Base-by-base conservation (phyloP, 2,329 filamentous ascomycete species). In the Madurella fahalii region DNA sequence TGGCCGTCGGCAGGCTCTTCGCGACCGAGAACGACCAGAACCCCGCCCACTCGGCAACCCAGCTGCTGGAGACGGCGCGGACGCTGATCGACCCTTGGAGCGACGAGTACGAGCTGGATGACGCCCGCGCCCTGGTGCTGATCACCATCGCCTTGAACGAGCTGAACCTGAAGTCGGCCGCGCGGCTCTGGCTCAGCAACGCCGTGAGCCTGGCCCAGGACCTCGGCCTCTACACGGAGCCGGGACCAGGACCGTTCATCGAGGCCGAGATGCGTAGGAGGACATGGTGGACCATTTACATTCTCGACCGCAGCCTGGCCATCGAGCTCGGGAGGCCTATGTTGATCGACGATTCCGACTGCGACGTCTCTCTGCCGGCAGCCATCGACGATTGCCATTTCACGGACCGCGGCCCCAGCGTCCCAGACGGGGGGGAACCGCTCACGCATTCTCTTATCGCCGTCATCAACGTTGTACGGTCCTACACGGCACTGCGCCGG, bases 201-300 rank as follows among this genome's bases (percentile, higher is more conserved):
- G 87, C 91, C 0, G 84, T 95, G 18, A 81, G 89, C 47, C 85
- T 88, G 50, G 88, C 87, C 0, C 93, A 97, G 67, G 89, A 94
- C 61, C 77, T 96, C 44, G 89, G 89, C 0, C 76, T 97, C 9
- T 86, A 96, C 64, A 75, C 82, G 7, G 89, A 95, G 64, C 82
- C 83, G 1, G 86, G 86, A 0, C 79, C 85, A 0, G 90, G 86
- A 79, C 80, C 87, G 2, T 78, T 84, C 1, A 76, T 95, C 13
- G 91, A 96, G 64, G 82, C 82, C 11, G 93, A 97, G 70, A 91
- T 93, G 83, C 84, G 92, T 52, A 84, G 89, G 57, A 81, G 92
- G 52, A 83, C 94, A 2, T 99, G 93, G 93, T 99, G 94, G 91
- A 84, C 89, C 13, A 83, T 96, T 53, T 97, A 97, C 71, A 83